These are phyloP conservation scores for Gloeostereum incarnatum DNA, from an alignment of 768 basidiomycete genomes.

Conservation along the genomic window DNA sequence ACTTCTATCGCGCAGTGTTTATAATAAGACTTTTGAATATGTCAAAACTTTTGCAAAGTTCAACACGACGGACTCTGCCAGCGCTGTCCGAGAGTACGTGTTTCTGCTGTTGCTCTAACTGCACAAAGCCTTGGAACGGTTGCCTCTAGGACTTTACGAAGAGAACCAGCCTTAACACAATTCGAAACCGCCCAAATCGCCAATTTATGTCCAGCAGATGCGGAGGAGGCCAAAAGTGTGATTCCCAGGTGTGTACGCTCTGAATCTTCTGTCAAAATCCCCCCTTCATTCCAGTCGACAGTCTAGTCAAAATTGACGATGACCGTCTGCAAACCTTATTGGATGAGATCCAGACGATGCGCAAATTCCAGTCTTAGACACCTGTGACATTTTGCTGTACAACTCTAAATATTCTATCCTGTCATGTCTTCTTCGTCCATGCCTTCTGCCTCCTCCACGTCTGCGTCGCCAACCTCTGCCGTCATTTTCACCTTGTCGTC, in stretches of 20 bases:
- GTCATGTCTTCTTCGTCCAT: constrained; percentile 32
- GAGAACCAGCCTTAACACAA: constrained; percentile 74
- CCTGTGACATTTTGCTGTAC: constrained; percentile 3
- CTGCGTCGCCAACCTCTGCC: constrained; percentile 8
- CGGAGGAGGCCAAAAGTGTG: constrained; percentile 89
- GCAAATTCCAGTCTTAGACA: constrained; percentile 74
- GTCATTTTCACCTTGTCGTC: constrained; percentile 19
- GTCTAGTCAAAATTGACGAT: constrained; percentile 83
- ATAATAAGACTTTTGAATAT: constrained; percentile 89
- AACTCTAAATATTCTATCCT: constrained; percentile 17
- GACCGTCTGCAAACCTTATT: constrained; percentile 75
- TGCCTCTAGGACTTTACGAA: constrained; percentile 55
- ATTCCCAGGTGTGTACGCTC: constrained; percentile 60
- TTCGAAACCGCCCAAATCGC: constrained; percentile 93
- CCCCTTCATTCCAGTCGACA: constrained; percentile 15
- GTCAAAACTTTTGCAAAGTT: constrained; percentile 90
- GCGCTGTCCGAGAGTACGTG: constrained; percentile 82
- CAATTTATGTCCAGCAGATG: constrained; percentile 79
- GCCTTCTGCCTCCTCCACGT: constrained; percentile 20
- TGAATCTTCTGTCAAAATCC: not conserved
- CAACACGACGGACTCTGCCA: constrained; percentile 74
- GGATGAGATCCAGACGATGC: constrained; percentile 84
- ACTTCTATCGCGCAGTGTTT: constrained; percentile 46
- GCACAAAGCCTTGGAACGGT: not conserved
- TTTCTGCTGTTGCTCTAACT: not conserved